phyloP scores from a whole-genome alignment of 208 protist species.

The Phytomonas francai region DNA sequence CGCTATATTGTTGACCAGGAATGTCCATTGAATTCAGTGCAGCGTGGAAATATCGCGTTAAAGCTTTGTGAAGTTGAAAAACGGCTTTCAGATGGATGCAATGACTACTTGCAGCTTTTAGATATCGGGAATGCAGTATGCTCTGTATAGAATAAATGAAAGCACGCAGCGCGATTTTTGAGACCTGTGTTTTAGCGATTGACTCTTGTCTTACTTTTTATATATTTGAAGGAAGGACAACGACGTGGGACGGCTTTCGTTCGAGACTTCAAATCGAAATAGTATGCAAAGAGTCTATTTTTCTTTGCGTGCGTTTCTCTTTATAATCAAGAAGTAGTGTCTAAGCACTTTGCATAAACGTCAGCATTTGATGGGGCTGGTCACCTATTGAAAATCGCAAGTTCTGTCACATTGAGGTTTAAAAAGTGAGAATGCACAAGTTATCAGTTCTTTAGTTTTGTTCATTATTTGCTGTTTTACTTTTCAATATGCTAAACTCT shows the following conservation, averaged over 20 bases:
- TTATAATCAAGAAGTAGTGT: background rate
- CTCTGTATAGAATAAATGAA: constrained; percentile 13
- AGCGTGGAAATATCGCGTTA: constrained; percentile 44
- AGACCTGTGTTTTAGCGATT: background rate
- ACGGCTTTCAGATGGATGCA: constrained; percentile 64
- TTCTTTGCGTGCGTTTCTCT: background rate
- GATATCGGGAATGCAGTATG: constrained; percentile 60
- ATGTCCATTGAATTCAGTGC: constrained; percentile 57
- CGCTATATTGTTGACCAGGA: constrained; percentile 36
- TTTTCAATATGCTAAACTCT: background rate
- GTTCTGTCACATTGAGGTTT: background rate
- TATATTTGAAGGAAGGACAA: background rate
- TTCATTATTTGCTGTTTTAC: background rate
- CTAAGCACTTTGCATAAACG: background rate
- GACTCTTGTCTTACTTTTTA: background rate
- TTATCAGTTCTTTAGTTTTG: background rate
- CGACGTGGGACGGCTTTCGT: background rate
- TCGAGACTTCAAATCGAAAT: background rate
- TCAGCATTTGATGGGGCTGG: background rate
- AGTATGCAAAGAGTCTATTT: background rate
- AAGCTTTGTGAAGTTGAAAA: constrained; percentile 80
- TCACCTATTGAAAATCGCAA: background rate
- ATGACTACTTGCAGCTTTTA: constrained; percentile 84
- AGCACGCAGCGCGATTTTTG: background rate
- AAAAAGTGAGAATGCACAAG: background rate